Percentiles rank a stretch among this genome's conserved stretches.
phyloP scores from a whole-genome alignment of 108 stramenopile genomes.

The Craspedostauros australis region DNA sequence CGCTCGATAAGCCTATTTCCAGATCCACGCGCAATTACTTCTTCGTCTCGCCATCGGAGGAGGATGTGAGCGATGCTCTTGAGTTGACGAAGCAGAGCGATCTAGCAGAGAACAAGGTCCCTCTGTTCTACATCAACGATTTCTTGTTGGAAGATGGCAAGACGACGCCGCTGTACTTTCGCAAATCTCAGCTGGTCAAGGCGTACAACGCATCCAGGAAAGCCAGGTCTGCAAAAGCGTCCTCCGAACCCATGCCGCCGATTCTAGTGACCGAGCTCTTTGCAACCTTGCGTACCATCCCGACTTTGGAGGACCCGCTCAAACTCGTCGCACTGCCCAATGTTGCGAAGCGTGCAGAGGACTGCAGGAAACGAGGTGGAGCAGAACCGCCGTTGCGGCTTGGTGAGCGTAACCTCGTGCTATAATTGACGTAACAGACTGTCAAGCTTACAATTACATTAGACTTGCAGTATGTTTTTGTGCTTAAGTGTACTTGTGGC shows the following conservation, averaged over 20 bases:
- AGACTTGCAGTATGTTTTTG: too few relatives aligned
- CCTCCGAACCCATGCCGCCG: conserved; percentile 16
- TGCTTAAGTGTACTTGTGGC: too few relatives aligned
- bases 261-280: conserved; percentile 67
- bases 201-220: conserved; percentile 32
- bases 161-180: conserved; percentile 59
- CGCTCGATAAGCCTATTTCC: conserved; percentile 37
- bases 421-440: conserved; percentile 18
- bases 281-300: too few relatives aligned
- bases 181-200: conserved; percentile 48
- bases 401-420: conserved; percentile 59
- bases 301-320: conserved; percentile 46
- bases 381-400: conserved; percentile 52
- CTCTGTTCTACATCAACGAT: conserved; percentile 73
- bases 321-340: conserved; percentile 42
- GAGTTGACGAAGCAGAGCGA: conserved; percentile 39
- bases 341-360: conserved; percentile 45
- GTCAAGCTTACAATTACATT: too few relatives aligned
- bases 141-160: conserved; percentile 34
- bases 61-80: conserved; percentile 67
- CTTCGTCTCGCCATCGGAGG: conserved; percentile 50
- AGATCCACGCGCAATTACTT: conserved; percentile 58
- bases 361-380: conserved; percentile 44
- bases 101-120: conserved; percentile 77
- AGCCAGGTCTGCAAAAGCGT: conserved; percentile 9